Conservation (phyloP, 257 asterid genomes). For the Mentha longifolia region DNA sequence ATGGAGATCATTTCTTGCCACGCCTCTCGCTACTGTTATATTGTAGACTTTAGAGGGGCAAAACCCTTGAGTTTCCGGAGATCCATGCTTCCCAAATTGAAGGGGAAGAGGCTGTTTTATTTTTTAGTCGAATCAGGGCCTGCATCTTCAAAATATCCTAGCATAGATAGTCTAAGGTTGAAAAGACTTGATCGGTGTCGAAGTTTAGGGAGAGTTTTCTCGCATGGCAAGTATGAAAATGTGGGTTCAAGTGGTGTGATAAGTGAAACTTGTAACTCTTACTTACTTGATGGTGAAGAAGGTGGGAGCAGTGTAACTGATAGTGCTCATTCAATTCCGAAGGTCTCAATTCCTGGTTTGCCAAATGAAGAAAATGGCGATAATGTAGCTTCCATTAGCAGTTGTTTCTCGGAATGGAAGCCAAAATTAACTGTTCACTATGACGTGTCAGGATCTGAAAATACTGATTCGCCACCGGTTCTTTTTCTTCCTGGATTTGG, state of each 20-base stretch:
- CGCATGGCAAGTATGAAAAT: conserved; percentile 37
- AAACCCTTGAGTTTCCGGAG: conserved; percentile 35
- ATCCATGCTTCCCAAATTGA: conserved; percentile 36
- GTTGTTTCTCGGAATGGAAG: conserved; percentile 86
- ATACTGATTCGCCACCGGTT: conserved; percentile 66
- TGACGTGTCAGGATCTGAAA: conserved; percentile 75
- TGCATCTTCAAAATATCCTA: conserved; percentile 34
- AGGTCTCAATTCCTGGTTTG: conserved; percentile 74
- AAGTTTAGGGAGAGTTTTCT: conserved; percentile 33
- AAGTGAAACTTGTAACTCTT: conserved; percentile 46
- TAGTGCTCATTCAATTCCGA: conserved; percentile 46
- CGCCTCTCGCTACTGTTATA: conserved; percentile 33
- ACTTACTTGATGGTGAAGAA: conserved; percentile 56
- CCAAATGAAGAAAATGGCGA: conserved; percentile 63
- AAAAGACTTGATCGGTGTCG: conserved; percentile 32
- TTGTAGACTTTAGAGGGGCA: conserved; percentile 42
- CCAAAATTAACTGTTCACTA: conserved; percentile 79
- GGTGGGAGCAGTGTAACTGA: conserved; percentile 38
- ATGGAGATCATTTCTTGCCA: conserved; percentile 70
- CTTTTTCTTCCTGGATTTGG: conserved; percentile 97
- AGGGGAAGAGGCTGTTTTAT: conserved; percentile 37
- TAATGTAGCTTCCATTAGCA: conserved; percentile 53
- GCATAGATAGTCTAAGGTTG: conserved; percentile 32
- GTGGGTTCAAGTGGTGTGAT: conserved; percentile 42
- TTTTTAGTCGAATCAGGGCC: conserved; percentile 31